Percentiles rank a stretch among this genome's conserved stretches.
Conservation (phyloP, 83 land plant genomes). For the Thuja plicata region DNA sequence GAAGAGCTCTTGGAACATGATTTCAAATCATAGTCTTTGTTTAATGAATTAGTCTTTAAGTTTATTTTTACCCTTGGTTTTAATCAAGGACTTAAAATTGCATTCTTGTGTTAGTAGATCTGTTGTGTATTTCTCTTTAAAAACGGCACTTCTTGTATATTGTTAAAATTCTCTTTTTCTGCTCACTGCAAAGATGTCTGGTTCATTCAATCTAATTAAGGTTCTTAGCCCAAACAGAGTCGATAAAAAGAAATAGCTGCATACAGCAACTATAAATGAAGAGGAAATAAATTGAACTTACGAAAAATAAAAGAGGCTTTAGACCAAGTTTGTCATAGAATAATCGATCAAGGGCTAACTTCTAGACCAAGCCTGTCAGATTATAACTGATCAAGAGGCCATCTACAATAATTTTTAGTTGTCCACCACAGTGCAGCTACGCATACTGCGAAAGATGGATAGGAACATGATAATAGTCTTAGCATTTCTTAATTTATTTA, state of each 20-base stretch:
- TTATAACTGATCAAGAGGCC: neutral
- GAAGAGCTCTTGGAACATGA: neutral
- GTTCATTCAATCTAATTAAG: neutral
- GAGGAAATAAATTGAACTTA: neutral
- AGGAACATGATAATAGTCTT: neutral
- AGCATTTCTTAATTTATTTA: neutral
- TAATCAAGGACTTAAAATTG: neutral
- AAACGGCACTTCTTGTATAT: neutral
- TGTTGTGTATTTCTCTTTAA: neutral
- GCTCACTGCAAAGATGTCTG: neutral
- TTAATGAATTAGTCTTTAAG: neutral
- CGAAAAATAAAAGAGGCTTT: neutral
- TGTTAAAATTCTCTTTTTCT: neutral
- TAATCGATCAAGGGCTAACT: neutral
- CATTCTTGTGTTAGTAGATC: neutral
- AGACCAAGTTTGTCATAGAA: neutral
- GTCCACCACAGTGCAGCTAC: neutral
- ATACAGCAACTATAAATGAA: neutral
- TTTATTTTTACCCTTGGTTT: neutral
- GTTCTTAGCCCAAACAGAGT: neutral
- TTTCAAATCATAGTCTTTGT: neutral
- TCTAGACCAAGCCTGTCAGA: neutral
- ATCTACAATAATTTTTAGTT: neutral
- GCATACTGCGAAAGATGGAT: neutral
- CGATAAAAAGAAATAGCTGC: neutral